Conservation (phyloP, 2,329 filamentous ascomycete genomes). For the Ramularia collo-cygni region DNA sequence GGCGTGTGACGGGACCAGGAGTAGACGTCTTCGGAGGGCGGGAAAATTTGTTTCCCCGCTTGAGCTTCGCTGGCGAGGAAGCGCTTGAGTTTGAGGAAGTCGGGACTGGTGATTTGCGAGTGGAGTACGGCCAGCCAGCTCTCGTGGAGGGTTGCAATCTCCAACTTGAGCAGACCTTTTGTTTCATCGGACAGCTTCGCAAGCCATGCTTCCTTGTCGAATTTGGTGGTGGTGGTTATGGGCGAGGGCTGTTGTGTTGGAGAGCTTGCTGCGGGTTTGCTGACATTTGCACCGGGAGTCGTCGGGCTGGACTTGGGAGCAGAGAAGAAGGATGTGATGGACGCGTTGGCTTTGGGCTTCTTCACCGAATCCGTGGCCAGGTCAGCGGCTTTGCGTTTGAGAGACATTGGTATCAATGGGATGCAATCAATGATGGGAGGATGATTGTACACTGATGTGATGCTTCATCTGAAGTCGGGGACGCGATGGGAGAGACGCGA, state of each 20-base stretch:
- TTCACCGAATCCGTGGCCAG: slow-evolving; percentile 40
- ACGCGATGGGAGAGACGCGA: too few species aligned
- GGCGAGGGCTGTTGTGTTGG: slow-evolving; percentile 10
- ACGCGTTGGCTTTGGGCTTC: slow-evolving; percentile 56
- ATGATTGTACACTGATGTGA: too few species aligned
- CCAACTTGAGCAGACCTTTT: slow-evolving; percentile 71
- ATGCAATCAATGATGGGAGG: too few species aligned
- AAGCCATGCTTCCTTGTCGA: slow-evolving; percentile 90
- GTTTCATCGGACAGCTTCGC: slow-evolving; percentile 72
- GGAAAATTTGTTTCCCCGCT: slow-evolving; percentile 72
- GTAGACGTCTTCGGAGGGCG: slow-evolving; percentile 82
- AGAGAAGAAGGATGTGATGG: slow-evolving; percentile 85
- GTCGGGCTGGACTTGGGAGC: slow-evolving; percentile 49
- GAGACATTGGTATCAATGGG: too few species aligned
- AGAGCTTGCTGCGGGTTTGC: slow-evolving; percentile 10
- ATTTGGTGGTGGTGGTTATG: slow-evolving; percentile 41
- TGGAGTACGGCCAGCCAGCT: slow-evolving; percentile 88
- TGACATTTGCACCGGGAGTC: slow-evolving; percentile 26
- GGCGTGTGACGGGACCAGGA: slow-evolving; percentile 95
- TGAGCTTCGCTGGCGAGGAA: slow-evolving; percentile 76
- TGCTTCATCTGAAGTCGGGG: too few species aligned
- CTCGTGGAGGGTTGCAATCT: slow-evolving; percentile 86
- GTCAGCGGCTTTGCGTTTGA: slow-evolving; percentile 46
- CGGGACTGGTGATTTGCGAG: slow-evolving; percentile 69
- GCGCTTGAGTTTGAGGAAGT: slow-evolving; percentile 81